Base-by-base conservation (phyloP, 2,329 filamentous ascomycete genomes). In the Grosmannia clavigera region DNA sequence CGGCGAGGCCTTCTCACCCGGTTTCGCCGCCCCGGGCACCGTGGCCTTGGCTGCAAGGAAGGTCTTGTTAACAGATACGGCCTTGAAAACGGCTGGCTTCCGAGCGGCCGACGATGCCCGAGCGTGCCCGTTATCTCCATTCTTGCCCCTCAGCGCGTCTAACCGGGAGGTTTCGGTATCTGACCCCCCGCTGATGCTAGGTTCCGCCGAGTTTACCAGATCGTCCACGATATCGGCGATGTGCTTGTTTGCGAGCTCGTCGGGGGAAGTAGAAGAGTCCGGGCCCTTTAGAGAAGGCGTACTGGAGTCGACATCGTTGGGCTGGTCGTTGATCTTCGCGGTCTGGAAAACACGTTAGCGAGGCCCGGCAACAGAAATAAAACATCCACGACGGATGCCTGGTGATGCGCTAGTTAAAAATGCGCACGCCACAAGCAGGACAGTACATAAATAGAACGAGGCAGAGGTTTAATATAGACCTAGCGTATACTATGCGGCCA, bases 1-100 rank as follows among this genome's bases (percentile, higher is more conserved):
- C 16, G 78, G 67, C 14, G 70, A 70, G 6, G 76, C 73, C 70
- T 83, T 80, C 64, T 83, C 76, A 65, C 72, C 72, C 55, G 76
- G 67, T 68, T 85, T 83, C 60, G 79, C 68, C 25, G 76, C 70
- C 10, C 69, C 38, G 11, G 72, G 70, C 22, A 75, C 70, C 22
- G 77, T 70, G 54, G 74, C 79, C 72, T 92, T 92, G 62, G 87
- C 82, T n/a, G 82, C 83, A 43, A 94, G 78, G 69, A 92, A 95
- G 52, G 83, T 90, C 73, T 88, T 91, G 65, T 92, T 92, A 65
- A 92, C 87, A 5, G 88, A 92, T 55, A 94, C 87, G 22, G 89
- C 83, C 73, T 94, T 95, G 78, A 95, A 94, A 14, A 84, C 86
- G 22, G 85, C 75, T 25, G 85, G 84, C 72, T 90, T 92, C 78